Base-by-base conservation (phyloP, 148 eudicot species). In the Amaranthus palmeri region DNA sequence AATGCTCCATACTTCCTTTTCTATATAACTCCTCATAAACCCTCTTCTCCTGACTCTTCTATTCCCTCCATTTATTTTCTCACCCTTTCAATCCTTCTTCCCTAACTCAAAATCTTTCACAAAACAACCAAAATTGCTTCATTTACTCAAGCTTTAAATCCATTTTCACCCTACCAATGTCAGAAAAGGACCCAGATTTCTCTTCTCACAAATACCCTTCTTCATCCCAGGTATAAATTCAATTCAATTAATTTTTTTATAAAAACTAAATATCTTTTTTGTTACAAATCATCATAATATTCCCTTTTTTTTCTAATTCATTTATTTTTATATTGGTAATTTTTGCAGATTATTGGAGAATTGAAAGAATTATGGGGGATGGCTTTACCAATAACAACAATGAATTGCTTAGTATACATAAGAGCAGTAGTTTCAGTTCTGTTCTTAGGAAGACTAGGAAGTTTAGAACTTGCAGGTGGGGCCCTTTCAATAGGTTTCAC, bases 401-500 rank as follows among this genome's bases (percentile, higher is more conserved):
- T 90, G 97, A 92, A 92, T 86, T 80, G 73, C 44, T 62, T 92
- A 46, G 96, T 92, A 0, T 96, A 84, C 82, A 75, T 85, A 1
- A 67, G 96, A 54, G 87, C 89, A 1, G 90, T 88, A 1, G 96
- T 92, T 0, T 90, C 97, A 2, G 92, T 92, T 50, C 83, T 92
- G 4, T 96, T 96, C 69, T n/a, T 96, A 43, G 99, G 99, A 41
- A 56, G 91, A 6, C 83, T 96, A 45, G 99, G 99, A 0, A 85
- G 92, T 65, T 74, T 92, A 1, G 93, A 92, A 74, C 79, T 96
- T 3, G 99, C 97, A 10, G 99, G 99, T 14, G 99, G 99, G 6
- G 89, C 96, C 17, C 96, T 96, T 52, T 88, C 97, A 43, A 83
- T 92, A 40, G 97, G 97, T 4, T 92, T 96, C 82, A 90, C 99